phyloP scores from a whole-genome alignment of 306 rosid genomes.

The Oxytropis ochrocephala region DNA sequence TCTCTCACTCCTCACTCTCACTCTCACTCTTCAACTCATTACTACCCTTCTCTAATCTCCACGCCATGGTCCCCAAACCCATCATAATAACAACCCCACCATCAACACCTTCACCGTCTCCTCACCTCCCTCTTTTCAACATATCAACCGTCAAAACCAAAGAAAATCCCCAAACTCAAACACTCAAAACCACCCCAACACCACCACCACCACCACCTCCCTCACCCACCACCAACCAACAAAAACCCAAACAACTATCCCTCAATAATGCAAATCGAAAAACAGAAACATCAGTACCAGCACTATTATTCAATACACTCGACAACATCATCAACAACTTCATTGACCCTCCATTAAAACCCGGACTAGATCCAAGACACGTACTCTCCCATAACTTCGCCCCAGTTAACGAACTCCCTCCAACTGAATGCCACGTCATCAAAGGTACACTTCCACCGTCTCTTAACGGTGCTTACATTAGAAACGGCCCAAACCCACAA shows the following conservation, averaged over 20 bases:
- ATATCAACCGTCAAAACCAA: slow-evolving; percentile 35
- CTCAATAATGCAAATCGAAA: background rate
- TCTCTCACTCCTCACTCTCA: background rate
- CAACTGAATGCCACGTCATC: slow-evolving; percentile 48
- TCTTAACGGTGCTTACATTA: slow-evolving; percentile 73
- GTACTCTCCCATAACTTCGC: slow-evolving; percentile 64
- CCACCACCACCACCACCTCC: background rate
- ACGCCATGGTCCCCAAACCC: slow-evolving; percentile 26
- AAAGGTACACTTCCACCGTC: slow-evolving; percentile 52
- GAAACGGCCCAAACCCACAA: slow-evolving; percentile 94
- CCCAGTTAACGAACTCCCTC: slow-evolving; percentile 75
- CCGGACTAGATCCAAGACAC: slow-evolving; percentile 51
- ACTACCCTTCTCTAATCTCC: background rate
- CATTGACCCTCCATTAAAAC: slow-evolving; percentile 69
- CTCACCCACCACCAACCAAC: background rate
- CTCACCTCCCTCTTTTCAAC: background rate
- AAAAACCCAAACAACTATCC: background rate
- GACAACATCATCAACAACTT: slow-evolving; percentile 69
- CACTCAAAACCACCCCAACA: background rate
- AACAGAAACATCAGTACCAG: slow-evolving; percentile 16
- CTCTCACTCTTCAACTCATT: too few relatives aligned
- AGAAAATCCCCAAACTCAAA: slow-evolving; percentile 27
- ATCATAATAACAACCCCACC: slow-evolving; percentile 4
- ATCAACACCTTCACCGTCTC: background rate
- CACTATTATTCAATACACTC: slow-evolving; percentile 43